phyloP scores from a whole-genome alignment of 1,284 basidiomycete genomes.

The Irpex rosettiformis region DNA sequence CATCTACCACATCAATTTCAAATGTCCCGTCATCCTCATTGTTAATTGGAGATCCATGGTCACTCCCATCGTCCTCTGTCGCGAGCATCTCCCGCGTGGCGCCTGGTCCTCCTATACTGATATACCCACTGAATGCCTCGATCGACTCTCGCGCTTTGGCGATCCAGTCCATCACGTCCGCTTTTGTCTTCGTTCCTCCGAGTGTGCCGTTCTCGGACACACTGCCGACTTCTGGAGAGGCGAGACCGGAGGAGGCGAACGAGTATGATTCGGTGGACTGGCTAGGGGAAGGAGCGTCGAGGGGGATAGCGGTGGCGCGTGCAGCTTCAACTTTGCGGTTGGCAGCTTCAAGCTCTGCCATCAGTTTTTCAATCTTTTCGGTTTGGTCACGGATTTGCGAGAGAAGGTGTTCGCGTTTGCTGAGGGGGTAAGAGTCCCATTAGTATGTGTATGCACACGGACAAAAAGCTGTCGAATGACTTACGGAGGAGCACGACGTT shows the following conservation, averaged over 20 bases:
- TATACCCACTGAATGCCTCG: constrained; percentile 60
- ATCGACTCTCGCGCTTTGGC: constrained; percentile 64
- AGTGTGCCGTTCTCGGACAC: constrained; percentile 6
- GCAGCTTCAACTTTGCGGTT: constrained; percentile 22
- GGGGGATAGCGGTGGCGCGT: constrained; percentile 11
- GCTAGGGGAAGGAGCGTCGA: constrained; percentile 18
- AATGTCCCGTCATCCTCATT: constrained; percentile 12
- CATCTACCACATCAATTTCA: constrained; percentile 13
- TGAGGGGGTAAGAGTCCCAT: constrained; percentile 11
- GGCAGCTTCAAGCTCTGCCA: constrained; percentile 55
- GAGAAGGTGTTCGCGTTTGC: constrained; percentile 75
- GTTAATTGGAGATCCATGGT: constrained; percentile 12
- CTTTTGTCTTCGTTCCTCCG: constrained; percentile 23
- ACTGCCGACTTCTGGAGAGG: constrained; percentile 23
- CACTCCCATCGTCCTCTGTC: constrained; percentile 19
- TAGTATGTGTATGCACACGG: constrained; percentile 8
- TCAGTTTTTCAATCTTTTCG: constrained; percentile 61
- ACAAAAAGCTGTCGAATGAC: constrained; percentile 23
- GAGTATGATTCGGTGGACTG: constrained; percentile 18
- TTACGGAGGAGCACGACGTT: constrained; percentile 72
- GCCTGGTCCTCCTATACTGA: constrained; percentile 53
- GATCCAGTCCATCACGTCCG: constrained; percentile 67
- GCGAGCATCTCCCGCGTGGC: constrained; percentile 49
- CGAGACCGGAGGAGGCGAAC: constrained; percentile 15
- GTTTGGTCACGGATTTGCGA: constrained; percentile 71